phyloP scores from a whole-genome alignment of 192 early-diverging fungal genomes.

The Phlyctochytrium planicorne region DNA sequence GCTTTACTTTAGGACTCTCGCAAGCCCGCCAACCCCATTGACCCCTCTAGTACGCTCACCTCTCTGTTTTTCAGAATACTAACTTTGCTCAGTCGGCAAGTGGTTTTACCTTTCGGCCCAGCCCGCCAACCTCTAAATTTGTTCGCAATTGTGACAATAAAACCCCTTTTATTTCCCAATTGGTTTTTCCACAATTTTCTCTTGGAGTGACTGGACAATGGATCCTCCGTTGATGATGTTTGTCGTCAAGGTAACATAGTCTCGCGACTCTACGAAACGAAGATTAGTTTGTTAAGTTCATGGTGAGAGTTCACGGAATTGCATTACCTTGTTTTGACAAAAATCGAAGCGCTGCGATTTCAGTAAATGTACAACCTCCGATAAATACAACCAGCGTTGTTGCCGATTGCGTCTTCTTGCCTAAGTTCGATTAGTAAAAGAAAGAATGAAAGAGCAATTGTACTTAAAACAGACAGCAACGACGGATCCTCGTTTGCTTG shows the following conservation, averaged over 20 bases:
- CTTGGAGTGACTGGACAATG: slow-evolving; percentile 52
- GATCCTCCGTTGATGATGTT: slow-evolving; percentile 79
- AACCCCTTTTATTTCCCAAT: too few species aligned
- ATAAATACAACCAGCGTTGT: slow-evolving; percentile 90
- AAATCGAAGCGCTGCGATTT: slow-evolving; percentile 88
- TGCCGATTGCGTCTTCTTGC: slow-evolving; percentile 53
- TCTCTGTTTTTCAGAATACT: slow-evolving; percentile 15
- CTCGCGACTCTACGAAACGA: slow-evolving; percentile 56
- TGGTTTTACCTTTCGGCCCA: slow-evolving; percentile 96
- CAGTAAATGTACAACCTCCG: slow-evolving; percentile 93
- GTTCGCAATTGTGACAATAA: too few species aligned
- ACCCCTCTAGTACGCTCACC: slow-evolving; percentile 61
- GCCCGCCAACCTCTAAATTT: slow-evolving; percentile 42
- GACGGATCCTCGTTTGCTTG: slow-evolving; percentile 21
- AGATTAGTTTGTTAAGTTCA: neutral
- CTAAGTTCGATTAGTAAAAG: slow-evolving; percentile 22
- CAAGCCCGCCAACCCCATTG: slow-evolving; percentile 68
- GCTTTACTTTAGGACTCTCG: slow-evolving; percentile 20
- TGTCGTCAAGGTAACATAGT: slow-evolving; percentile 78
- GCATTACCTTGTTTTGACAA: slow-evolving; percentile 45
- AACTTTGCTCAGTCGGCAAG: slow-evolving; percentile 86
- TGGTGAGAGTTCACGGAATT: neutral
- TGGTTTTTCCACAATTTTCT: too few species aligned
- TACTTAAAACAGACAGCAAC: slow-evolving; percentile 12
- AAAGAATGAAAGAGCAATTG: neutral